Conservation (phyloP, 805 yeast genomes). For the Candida vartiovaarae region DNA sequence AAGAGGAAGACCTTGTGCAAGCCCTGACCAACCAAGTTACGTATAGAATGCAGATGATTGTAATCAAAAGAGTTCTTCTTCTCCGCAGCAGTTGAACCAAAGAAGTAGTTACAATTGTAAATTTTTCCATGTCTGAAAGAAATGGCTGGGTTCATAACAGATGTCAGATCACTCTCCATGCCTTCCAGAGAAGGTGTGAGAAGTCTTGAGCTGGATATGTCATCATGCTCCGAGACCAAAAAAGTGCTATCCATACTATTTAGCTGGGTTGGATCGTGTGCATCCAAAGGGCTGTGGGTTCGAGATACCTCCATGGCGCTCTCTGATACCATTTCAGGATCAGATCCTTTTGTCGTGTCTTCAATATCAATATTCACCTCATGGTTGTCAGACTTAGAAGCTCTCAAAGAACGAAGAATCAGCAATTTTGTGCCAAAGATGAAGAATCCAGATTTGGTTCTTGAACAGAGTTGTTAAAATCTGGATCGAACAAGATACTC, state of each 20-base stretch:
- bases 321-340: slow-evolving; percentile 1
- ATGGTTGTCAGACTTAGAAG: slow-evolving; percentile 26
- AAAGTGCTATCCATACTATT: slow-evolving; percentile 19
- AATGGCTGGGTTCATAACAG: slow-evolving; percentile 46
- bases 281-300: background rate
- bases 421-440: slow-evolving; percentile 22
- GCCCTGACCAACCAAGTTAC: slow-evolving; percentile 53
- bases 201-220: slow-evolving; percentile 28
- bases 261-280: slow-evolving; percentile 13
- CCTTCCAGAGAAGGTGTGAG: slow-evolving; percentile 23
- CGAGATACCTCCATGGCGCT: background rate
- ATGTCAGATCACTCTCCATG: slow-evolving; percentile 27
- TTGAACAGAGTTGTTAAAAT: slow-evolving; percentile 32
- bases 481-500: slow-evolving; percentile 68
- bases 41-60: slow-evolving; percentile 47
- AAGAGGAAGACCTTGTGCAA: slow-evolving; percentile 51
- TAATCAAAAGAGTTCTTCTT: slow-evolving; percentile 38
- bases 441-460: slow-evolving; percentile 8
- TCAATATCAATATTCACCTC: slow-evolving; percentile 33
- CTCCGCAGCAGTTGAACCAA: slow-evolving; percentile 46
- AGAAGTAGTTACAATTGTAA: slow-evolving; percentile 58
- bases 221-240: slow-evolving; percentile 22
- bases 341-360: slow-evolving; percentile 26
- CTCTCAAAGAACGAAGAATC: slow-evolving; percentile 30
- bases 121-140: slow-evolving; percentile 55